A percentile compares a stretch with the other conserved stretches of the same genome.
Conservation (phyloP, 2,329 filamentous ascomycete genomes). For the Xylaria sp. region DNA sequence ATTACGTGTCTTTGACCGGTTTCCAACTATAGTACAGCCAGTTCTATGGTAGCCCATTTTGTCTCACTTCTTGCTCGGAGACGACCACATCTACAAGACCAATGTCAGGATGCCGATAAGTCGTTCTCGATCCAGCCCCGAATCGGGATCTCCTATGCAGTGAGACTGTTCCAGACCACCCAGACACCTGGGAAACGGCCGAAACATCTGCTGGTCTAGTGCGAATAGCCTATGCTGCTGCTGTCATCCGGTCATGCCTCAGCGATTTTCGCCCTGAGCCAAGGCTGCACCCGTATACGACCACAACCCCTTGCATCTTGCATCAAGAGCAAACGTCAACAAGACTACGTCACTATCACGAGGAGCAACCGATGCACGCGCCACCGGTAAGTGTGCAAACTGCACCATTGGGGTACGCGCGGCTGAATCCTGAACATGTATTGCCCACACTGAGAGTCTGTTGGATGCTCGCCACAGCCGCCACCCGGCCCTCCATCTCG, state of each 20-base stretch:
- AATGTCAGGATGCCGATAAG: background rate
- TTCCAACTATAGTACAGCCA: background rate
- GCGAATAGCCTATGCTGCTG: background rate
- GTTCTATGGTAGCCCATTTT: too few species aligned
- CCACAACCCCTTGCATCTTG: background rate
- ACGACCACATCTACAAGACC: too few species aligned
- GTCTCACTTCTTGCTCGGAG: too few species aligned
- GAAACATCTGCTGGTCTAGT: background rate
- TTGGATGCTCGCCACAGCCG: background rate
- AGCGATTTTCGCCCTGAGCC: background rate
- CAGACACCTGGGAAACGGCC: background rate
- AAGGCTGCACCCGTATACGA: background rate
- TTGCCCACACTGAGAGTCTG: background rate
- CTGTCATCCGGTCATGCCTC: too few species aligned
- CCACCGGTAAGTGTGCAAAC: background rate
- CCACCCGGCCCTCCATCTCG: background rate
- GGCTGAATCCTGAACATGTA: background rate
- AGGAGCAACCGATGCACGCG: background rate
- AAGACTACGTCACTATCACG: background rate
- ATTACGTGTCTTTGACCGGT: background rate
- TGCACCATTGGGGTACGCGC: background rate
- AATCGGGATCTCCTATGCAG: background rate
- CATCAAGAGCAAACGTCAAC: background rate
- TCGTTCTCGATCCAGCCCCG: background rate
- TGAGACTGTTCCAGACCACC: background rate